Conservation (phyloP, 345 rosid genomes). For the Gossypium thurberi region DNA sequence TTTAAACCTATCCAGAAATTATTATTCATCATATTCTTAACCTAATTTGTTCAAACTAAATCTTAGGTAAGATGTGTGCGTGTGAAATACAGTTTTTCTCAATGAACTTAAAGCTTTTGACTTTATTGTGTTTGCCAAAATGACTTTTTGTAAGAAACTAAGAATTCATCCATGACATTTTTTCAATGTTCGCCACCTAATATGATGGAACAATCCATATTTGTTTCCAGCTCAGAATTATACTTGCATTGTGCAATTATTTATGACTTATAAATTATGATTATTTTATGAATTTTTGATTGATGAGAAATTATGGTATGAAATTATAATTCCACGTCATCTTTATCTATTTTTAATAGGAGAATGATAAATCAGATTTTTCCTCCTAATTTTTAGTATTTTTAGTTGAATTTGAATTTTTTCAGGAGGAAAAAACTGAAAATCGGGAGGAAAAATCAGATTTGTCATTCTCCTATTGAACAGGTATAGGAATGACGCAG, state of each 20-base stretch:
- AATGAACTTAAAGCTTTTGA: not conserved
- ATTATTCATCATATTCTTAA: not conserved
- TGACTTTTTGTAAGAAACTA: not conserved
- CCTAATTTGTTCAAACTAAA: not conserved
- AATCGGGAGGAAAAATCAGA: too few relatives aligned
- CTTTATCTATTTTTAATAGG: rapidly evolving
- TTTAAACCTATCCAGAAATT: not conserved
- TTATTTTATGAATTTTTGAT: too few relatives aligned
- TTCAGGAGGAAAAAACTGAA: too few relatives aligned
- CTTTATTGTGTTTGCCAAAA: not conserved
- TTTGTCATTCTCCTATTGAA: too few relatives aligned
- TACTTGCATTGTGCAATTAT: too few relatives aligned
- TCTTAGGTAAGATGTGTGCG: not conserved
- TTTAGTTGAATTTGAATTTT: too few relatives aligned
- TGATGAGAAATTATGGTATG: too few relatives aligned
- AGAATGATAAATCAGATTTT: too few relatives aligned
- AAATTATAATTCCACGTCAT: rapidly evolving
- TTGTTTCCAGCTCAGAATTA: not conserved
- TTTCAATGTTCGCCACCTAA: not conserved
- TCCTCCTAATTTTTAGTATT: too few relatives aligned
- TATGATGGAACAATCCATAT: not conserved
- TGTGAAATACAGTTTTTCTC: not conserved
- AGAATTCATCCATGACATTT: not conserved
- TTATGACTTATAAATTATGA: too few relatives aligned
- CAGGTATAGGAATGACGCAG: rapidly evolving